phyloP scores from a whole-genome alignment of 2,329 filamentous ascomycete genomes.

The Colletotrichum falcatum region DNA sequence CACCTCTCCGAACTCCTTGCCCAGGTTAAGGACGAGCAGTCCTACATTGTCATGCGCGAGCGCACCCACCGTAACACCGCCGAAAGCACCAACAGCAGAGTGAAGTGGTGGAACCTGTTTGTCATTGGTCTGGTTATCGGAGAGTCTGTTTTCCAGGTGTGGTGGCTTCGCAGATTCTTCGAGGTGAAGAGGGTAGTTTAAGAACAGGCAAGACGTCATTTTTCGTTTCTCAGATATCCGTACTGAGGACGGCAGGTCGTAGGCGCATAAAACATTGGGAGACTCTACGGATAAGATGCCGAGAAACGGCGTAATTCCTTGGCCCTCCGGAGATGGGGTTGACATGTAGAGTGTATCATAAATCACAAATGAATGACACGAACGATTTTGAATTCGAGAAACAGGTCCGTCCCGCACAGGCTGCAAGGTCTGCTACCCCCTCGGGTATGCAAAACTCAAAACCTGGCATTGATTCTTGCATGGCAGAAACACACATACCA shows the following conservation, averaged over 20 bases:
- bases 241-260: constrained; percentile 21
- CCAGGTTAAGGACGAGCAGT: constrained; percentile 97
- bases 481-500: not conserved
- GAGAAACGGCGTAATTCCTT: not conserved
- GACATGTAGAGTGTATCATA: constrained; percentile 34
- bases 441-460: not conserved
- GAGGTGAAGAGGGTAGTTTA: constrained; percentile 81
- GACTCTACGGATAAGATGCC: not conserved
- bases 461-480: no score
- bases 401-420: not conserved
- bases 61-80: constrained; percentile 97
- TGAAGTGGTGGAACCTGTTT: constrained; percentile 99
- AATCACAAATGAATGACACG: constrained; percentile 31
- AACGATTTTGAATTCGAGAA: constrained; percentile 15
- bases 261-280: constrained; percentile 23
- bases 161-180: constrained; percentile 99
- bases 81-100: constrained; percentile 95
- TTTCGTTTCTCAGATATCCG: constrained; percentile 29
- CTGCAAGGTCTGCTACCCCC: not conserved
- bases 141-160: constrained; percentile 97
- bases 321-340: not conserved
- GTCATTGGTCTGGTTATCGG: constrained; percentile 89
- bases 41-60: constrained; percentile 95
- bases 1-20: constrained; percentile 85
- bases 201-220: constrained; percentile 39